Conservation (phyloP, 139 green algal species). For the Limnomonas spitsbergensis region DNA sequence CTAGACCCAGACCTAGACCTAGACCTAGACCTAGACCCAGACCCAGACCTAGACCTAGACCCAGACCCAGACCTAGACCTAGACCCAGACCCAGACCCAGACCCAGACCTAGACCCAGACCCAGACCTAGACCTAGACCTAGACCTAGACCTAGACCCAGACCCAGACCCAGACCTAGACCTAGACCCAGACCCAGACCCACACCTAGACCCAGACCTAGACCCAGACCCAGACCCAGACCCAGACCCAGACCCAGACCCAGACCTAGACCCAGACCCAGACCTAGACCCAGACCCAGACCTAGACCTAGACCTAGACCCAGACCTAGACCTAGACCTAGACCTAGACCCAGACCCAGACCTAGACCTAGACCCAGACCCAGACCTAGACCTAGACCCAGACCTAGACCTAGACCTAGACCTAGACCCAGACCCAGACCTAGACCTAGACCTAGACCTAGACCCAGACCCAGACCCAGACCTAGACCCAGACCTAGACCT, state of each 20-base stretch:
- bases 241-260: constrained; percentile 8
- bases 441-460: not conserved
- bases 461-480: not conserved
- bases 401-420: not conserved
- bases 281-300: not conserved
- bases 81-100: constrained; percentile 13
- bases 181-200: constrained; percentile 7
- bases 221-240: constrained; percentile 10
- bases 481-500: not conserved
- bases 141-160: too few species aligned
- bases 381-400: not conserved
- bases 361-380: not conserved
- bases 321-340: not conserved
- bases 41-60: constrained; percentile 8
- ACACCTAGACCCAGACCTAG: not conserved
- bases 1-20: constrained; percentile 6
- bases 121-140: too few species aligned
- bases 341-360: constrained; percentile 6
- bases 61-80: constrained; percentile 8
- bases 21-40: constrained; percentile 9
- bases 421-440: not conserved
- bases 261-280: not conserved
- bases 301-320: not conserved
- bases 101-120: constrained; percentile 8
- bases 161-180: too few species aligned